Conservation (phyloP, 2,329 filamentous ascomycete genomes). For the Neonectria hederae region DNA sequence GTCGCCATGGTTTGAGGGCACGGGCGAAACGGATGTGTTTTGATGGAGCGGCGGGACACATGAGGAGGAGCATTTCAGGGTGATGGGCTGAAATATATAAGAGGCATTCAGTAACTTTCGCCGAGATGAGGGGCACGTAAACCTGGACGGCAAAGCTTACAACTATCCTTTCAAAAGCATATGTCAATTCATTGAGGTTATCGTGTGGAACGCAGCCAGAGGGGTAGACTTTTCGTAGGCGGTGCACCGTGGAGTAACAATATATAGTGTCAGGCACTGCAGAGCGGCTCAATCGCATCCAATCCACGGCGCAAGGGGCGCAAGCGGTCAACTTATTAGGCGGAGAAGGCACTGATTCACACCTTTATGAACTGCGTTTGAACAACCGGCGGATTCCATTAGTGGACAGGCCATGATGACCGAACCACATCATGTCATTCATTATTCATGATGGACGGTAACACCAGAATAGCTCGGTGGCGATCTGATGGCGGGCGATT, state of each 20-base stretch:
- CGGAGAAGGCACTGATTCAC: no score
- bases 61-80: no score
- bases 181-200: no score
- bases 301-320: no score
- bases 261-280: no score
- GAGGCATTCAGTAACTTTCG: neutral
- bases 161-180: no score
- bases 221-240: no score
- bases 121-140: neutral
- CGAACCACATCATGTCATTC: neutral
- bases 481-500: neutral
- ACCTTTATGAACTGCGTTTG: neutral
- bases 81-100: neutral
- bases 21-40: neutral
- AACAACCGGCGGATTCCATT: neutral
- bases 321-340: no score
- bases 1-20: neutral
- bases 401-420: slow-evolving; percentile 21
- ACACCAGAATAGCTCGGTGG: neutral
- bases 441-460: slow-evolving; percentile 7
- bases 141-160: neutral
- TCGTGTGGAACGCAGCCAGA: no score
- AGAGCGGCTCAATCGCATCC: no score
- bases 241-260: no score
- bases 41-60: neutral